Percentiles rank a stretch among this genome's conserved stretches.
Evolutionary conservation across 805 yeast genomes (phyloP).

Genomic region (Blastobotrys chiropterorum): DNA sequence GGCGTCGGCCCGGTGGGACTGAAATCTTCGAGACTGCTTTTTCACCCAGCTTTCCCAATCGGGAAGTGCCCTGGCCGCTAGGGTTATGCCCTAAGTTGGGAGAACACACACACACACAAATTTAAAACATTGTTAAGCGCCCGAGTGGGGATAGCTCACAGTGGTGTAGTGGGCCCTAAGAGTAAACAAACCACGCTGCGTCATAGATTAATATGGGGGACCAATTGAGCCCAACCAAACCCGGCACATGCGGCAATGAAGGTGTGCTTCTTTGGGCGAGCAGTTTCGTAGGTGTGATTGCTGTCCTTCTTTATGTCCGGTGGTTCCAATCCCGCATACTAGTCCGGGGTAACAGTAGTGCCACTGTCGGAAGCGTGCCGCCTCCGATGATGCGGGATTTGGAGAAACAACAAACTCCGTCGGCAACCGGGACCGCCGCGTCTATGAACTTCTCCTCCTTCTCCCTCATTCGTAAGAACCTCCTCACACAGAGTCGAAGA

Average conservation of each 20-base stretch:
- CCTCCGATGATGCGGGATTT: not conserved
- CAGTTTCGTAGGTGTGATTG: no score
- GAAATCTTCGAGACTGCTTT: not conserved
- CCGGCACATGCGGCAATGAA: no score
- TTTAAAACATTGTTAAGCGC: no score
- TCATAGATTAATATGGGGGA: no score
- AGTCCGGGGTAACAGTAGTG: not conserved
- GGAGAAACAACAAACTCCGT: not conserved
- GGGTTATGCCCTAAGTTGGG: not conserved
- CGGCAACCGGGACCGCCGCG: not conserved
- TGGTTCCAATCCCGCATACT: no score
- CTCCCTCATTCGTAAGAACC: not conserved
- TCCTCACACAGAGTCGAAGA: not conserved
- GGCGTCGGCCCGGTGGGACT: not conserved
- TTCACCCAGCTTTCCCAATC: not conserved
- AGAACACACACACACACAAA: no score
- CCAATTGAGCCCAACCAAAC: no score
- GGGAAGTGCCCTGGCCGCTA: not conserved
- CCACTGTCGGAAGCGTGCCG: not conserved
- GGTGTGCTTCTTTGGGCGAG: no score
- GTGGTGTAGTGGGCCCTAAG: no score
- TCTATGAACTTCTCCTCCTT: not conserved
- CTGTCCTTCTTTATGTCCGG: no score
- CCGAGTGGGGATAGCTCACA: no score
- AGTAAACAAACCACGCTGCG: no score